Evolutionary conservation across 1,139 yeast species (phyloP).

Genomic region (Ashbya aceris): DNA sequence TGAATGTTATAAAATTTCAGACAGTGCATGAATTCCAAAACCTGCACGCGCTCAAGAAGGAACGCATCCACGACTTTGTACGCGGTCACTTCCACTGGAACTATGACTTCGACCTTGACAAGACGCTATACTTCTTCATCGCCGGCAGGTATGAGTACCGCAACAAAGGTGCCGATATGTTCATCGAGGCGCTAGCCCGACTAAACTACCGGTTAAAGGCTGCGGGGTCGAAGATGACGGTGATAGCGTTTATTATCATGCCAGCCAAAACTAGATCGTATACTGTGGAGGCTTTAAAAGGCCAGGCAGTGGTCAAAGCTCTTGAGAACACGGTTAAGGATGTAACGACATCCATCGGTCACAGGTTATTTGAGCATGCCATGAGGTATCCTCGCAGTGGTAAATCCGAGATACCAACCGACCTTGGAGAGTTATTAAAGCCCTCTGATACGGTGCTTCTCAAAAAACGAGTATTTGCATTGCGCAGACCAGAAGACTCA

Average conservation of each 20-base stretch:
- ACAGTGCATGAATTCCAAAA: constrained; percentile 98
- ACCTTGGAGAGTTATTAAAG: constrained; percentile 70
- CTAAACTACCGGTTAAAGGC: constrained; percentile 80
- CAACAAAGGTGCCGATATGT: constrained; percentile 94
- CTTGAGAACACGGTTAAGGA: constrained; percentile 83
- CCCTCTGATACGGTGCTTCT: constrained; percentile 83
- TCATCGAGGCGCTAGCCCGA: constrained; percentile 85
- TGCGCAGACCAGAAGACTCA: constrained; percentile 68
- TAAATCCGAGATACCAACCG: constrained; percentile 43
- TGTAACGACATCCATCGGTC: constrained; percentile 81
- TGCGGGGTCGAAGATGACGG: constrained; percentile 77
- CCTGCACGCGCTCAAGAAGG: constrained; percentile 85
- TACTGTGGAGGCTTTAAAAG: constrained; percentile 91
- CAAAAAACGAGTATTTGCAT: constrained; percentile 88
- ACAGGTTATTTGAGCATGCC: constrained; percentile 83
- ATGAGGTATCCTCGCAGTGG: constrained; percentile 65
- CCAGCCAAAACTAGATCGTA: constrained; percentile 92
- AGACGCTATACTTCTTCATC: constrained; percentile 88
- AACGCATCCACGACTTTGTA: constrained; percentile 85
- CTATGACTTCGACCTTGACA: constrained; percentile 87
- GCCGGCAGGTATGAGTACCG: constrained; percentile 97
- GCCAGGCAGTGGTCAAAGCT: constrained; percentile 92
- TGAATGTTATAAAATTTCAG: constrained; percentile 90
- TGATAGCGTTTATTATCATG: constrained; percentile 97
- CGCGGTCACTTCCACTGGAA: constrained; percentile 97